Conservation (phyloP, 2,329 filamentous ascomycete genomes). For the Davidsoniella eucalypti region DNA sequence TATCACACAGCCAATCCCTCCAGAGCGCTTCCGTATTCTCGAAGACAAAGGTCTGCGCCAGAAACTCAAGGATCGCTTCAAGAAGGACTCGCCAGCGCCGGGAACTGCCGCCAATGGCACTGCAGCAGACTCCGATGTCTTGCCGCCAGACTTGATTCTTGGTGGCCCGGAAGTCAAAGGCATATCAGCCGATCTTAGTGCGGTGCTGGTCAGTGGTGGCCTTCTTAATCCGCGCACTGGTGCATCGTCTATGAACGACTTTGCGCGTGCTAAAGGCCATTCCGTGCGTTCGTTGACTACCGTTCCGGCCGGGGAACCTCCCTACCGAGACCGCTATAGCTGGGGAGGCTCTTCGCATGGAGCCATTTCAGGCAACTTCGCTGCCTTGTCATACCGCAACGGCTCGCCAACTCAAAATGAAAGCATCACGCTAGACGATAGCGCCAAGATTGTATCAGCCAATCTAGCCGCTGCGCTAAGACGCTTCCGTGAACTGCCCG, state of each 20-base stretch:
- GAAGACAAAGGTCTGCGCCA: slow-evolving; percentile 11
- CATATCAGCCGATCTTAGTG: slow-evolving; percentile 8
- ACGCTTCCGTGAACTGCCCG: slow-evolving; percentile 10
- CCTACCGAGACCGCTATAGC: slow-evolving; percentile 8
- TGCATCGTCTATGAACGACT: slow-evolving; percentile 1
- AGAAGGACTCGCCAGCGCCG: slow-evolving; percentile 1
- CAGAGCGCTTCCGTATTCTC: slow-evolving; percentile 9
- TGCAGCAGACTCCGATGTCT: background rate
- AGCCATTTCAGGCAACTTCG: slow-evolving; percentile 11
- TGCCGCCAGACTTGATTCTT: slow-evolving; percentile 7
- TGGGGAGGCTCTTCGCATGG: slow-evolving; percentile 9
- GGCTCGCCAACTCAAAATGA: background rate
- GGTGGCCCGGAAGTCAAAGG: slow-evolving; percentile 9
- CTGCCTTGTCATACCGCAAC: slow-evolving; percentile 7
- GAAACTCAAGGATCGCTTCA: slow-evolving; percentile 11
- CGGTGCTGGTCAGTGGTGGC: slow-evolving; percentile 6
- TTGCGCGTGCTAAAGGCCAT: slow-evolving; percentile 6
- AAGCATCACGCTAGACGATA: slow-evolving; percentile 6
- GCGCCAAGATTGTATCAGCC: background rate
- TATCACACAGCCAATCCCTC: slow-evolving; percentile 6
- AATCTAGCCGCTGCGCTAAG: slow-evolving; percentile 7
- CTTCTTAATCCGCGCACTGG: slow-evolving; percentile 5
- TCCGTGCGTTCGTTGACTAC: slow-evolving; percentile 1
- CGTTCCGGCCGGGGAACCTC: background rate
- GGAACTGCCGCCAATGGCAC: background rate